phyloP scores from a whole-genome alignment of 2,329 filamentous ascomycete genomes.

The Diaporthe citri region DNA sequence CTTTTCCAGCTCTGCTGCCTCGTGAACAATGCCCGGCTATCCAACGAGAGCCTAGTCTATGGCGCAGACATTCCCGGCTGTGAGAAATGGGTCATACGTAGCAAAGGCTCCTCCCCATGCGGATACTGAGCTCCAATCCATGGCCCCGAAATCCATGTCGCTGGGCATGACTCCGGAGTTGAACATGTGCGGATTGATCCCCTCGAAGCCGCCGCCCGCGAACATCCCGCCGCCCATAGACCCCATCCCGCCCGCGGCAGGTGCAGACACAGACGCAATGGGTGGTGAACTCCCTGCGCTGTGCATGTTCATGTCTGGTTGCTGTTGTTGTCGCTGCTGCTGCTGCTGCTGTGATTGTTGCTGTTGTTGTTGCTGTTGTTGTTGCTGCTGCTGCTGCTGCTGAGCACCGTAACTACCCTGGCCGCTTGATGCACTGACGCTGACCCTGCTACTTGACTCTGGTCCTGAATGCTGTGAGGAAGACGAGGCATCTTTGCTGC shows the following conservation, averaged over 20 bases:
- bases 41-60: slow-evolving; percentile 19
- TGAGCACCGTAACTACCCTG: slow-evolving; percentile 29
- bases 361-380: slow-evolving; percentile 25
- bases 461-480: slow-evolving; percentile 39
- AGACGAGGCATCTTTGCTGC: slow-evolving; percentile 20
- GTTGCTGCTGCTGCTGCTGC: not conserved
- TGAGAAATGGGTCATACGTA: slow-evolving; percentile 4
- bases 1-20: not conserved
- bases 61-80: slow-evolving; percentile 25
- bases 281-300: slow-evolving; percentile 38
- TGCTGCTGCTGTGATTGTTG: not conserved
- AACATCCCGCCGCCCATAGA: slow-evolving; percentile 41
- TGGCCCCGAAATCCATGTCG: slow-evolving; percentile 50
- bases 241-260: slow-evolving; percentile 29
- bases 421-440: slow-evolving; percentile 18
- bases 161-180: slow-evolving; percentile 44
- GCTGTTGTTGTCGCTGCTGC: slow-evolving; percentile 26
- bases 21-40: not conserved
- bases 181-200: slow-evolving; percentile 49
- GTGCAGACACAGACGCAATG: slow-evolving; percentile 35
- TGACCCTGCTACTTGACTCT: slow-evolving; percentile 39
- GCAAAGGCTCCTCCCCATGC: slow-evolving; percentile 51
- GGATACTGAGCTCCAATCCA: slow-evolving; percentile 63
- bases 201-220: slow-evolving; percentile 43
- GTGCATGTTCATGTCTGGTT: slow-evolving; percentile 37